Conservation (phyloP, 331 rosid genomes). For the Acacia pycnantha region DNA sequence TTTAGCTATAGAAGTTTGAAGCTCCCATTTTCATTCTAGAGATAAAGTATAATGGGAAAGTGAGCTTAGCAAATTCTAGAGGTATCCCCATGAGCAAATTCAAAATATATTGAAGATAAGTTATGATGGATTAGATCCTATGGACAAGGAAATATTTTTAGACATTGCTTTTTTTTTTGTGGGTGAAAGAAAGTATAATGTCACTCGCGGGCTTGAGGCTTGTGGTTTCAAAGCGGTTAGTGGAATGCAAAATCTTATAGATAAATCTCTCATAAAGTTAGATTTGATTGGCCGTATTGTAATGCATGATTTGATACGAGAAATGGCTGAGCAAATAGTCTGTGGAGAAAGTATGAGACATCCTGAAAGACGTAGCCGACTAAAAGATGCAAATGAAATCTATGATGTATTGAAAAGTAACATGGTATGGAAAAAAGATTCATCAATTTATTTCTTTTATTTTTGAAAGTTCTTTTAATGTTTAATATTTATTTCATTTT, state of each 20-base stretch:
- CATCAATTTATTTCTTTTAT: background rate
- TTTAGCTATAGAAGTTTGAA: no score
- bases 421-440: background rate
- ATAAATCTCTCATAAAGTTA: slow-evolving; percentile 15
- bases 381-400: background rate
- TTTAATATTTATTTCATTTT: background rate
- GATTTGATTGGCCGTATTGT: no score
- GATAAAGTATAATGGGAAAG: background rate
- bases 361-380: background rate
- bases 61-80: background rate
- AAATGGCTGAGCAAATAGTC: slow-evolving; percentile 19
- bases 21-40: no score
- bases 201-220: background rate
- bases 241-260: slow-evolving; percentile 4
- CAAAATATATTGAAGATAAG: background rate
- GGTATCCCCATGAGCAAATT: background rate
- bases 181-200: background rate
- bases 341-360: background rate
- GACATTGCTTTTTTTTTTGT: slow-evolving; percentile 35
- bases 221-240: background rate
- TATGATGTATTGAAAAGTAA: background rate
- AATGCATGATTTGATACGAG: slow-evolving; percentile 23
- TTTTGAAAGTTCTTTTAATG: background rate
- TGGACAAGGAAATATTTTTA: background rate
- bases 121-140: background rate